These are phyloP conservation scores for Candida oleophila DNA, from an alignment of 805 yeast genomes.

Conservation along the genomic window DNA sequence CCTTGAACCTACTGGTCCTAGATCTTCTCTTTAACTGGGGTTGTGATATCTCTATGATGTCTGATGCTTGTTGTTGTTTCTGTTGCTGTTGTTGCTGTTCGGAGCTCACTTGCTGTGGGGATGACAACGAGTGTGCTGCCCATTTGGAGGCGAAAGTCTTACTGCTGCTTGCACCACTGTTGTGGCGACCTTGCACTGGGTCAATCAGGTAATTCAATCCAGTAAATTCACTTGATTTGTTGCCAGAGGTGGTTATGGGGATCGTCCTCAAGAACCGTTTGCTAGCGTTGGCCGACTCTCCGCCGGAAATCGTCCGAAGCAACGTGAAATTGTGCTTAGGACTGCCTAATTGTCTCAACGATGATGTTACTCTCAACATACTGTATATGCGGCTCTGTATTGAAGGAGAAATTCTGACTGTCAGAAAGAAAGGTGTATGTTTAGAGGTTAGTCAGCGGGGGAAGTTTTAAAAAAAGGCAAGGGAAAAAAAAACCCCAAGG, in stretches of 20 bases:
- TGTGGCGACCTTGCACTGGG: background rate
- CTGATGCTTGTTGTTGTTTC: slow-evolving; percentile 28
- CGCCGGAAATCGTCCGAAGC: slow-evolving; percentile 19
- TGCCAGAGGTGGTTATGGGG: slow-evolving; percentile 18
- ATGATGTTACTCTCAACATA: background rate
- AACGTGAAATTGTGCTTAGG: slow-evolving; percentile 1
- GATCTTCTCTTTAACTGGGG: slow-evolving; percentile 7
- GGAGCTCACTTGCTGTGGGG: slow-evolving; percentile 7
- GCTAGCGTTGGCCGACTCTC: slow-evolving; percentile 18
- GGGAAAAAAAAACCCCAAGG: too few relatives aligned
- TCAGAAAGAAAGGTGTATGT: background rate
- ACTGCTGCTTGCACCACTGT: background rate
- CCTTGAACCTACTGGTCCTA: slow-evolving; percentile 5
- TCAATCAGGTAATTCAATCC: slow-evolving; percentile 19
- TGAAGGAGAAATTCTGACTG: background rate
- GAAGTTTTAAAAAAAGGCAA: background rate
- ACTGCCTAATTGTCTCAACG: background rate
- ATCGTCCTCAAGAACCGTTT: slow-evolving; percentile 37
- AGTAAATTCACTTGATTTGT: slow-evolving; percentile 16
- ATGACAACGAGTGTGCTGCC: slow-evolving; percentile 28
- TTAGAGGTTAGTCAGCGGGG: too few relatives aligned
- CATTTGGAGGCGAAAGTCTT: slow-evolving; percentile 20
- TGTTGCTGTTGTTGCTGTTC: slow-evolving; percentile 10
- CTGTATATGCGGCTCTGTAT: background rate
- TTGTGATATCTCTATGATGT: slow-evolving; percentile 17